Evolutionary conservation across 768 basidiomycete species (phyloP).

Genomic region (Boletus speciosus): DNA sequence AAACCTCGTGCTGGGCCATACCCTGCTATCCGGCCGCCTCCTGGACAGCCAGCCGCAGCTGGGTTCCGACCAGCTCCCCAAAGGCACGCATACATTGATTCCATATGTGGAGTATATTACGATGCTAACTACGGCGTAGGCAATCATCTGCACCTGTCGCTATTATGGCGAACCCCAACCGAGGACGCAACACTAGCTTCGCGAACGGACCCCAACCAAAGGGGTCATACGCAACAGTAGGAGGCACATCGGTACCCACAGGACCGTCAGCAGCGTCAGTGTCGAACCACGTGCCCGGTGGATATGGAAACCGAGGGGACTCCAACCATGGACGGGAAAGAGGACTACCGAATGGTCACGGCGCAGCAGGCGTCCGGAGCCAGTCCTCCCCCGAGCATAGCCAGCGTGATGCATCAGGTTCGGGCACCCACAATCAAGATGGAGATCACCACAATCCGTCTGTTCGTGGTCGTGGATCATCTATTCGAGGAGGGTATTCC

Average conservation of each 20-base stretch:
- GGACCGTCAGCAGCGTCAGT: not conserved
- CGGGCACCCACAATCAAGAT: not conserved
- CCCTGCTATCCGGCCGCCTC: slow-evolving; percentile 53
- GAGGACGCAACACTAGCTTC: slow-evolving; percentile 32
- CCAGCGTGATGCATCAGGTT: not conserved
- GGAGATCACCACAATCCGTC: slow-evolving; percentile 6
- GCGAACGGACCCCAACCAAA: slow-evolving; percentile 7
- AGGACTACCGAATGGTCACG: slow-evolving; percentile 9
- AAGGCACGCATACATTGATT: slow-evolving; percentile 12
- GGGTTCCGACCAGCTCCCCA: slow-evolving; percentile 60
- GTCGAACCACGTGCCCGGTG: not conserved
- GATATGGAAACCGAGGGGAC: slow-evolving; percentile 2
- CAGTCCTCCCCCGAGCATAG: not conserved
- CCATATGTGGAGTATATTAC: not conserved
- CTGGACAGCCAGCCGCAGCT: slow-evolving; percentile 52
- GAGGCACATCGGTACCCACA: not conserved
- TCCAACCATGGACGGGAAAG: slow-evolving; percentile 5
- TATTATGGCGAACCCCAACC: slow-evolving; percentile 77
- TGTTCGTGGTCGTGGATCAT: slow-evolving; percentile 23
- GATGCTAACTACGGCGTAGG: slow-evolving; percentile 10
- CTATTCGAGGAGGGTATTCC: slow-evolving; percentile 32
- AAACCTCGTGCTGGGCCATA: slow-evolving; percentile 66
- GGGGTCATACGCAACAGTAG: slow-evolving; percentile 10
- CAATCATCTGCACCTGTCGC: slow-evolving; percentile 48
- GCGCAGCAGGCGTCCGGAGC: not conserved